A percentile compares a stretch with the other conserved stretches of the same genome.
Evolutionary conservation across 805 yeast species (phyloP).

Genomic region (Isabelozyma heimii): DNA sequence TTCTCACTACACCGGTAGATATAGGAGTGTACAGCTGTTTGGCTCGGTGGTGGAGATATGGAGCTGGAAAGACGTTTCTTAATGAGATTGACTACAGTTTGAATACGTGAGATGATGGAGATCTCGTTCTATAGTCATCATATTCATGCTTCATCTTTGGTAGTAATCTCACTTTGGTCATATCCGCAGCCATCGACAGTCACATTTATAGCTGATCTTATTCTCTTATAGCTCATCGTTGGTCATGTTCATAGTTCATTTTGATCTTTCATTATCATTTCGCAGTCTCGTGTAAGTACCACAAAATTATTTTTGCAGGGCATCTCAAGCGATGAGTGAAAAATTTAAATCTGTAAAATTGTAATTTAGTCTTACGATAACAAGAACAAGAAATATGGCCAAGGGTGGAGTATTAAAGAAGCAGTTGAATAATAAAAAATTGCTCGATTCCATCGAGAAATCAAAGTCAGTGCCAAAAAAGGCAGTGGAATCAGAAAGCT

Average conservation of each 20-base stretch:
- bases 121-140: no score
- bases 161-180: no score
- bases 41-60: slow-evolving; percentile 73
- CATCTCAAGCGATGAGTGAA: neutral
- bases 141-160: no score
- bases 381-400: slow-evolving; percentile 17
- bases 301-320: neutral
- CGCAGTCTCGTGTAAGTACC: neutral
- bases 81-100: slow-evolving; percentile 34
- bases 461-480: slow-evolving; percentile 20
- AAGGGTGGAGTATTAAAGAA: slow-evolving; percentile 26
- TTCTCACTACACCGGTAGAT: slow-evolving; percentile 31
- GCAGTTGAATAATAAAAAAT: slow-evolving; percentile 29
- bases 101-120: neutral
- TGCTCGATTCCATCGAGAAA: slow-evolving; percentile 20
- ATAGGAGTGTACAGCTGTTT: slow-evolving; percentile 61
- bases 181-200: no score
- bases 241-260: neutral
- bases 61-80: slow-evolving; percentile 57
- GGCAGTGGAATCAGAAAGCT: slow-evolving; percentile 8
- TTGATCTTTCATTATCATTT: neutral
- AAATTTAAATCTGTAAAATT: neutral
- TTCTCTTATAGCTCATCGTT: neutral
- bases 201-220: neutral
- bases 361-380: neutral